Evolutionary conservation across 495 filamentous ascomycete genomes (phyloP), one percentile per base, ranked within the genome.

Genomic region (Podospora sp.): DNA sequence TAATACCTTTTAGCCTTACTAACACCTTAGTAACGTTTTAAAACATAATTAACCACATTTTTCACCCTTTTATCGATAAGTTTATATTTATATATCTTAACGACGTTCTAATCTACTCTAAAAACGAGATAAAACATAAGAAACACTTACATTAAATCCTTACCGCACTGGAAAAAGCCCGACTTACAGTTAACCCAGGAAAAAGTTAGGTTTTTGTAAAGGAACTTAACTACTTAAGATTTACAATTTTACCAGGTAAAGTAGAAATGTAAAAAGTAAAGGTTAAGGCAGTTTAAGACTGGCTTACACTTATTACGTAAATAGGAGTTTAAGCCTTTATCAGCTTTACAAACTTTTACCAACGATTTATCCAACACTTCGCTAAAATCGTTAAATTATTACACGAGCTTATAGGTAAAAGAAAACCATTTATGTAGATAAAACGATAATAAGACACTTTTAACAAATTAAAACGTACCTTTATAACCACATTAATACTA

Each of bases 341-440:
- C 12, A 50, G 60, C n/a, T 72, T 72, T 20, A n/a, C 21, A 9
- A 69, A 69, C 26, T 72, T 72, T n/a, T 72, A 69, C 18, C 16
- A 51, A 8, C 46, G 51, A 9, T 72, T 72, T n/a, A 33, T 72
- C 0, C 0, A 24, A 11, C 25, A 36, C 9, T 69, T 49, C 18
- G 33, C 8, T 4, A 16, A 27, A 1, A 24, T 72, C 0, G 26
- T 25, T 0, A 18, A 49, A 21, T 65, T 36, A 1, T 18, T 69
- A 3, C 18, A 24, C 14, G 3, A 50, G 0, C 33, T 61, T 33
- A 33, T 8, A 46, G 0, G 24, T 50, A 5, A 60, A 65, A 27
- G 49, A 61, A 24, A 36, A 26, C 6, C 8, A 5, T 67, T 27
- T 20, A 9, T 5, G 35, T 66, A 16, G 57, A 53, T 20, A 26